phyloP scores from a whole-genome alignment of 345 rosid species.

The Ceriops tagal region DNA sequence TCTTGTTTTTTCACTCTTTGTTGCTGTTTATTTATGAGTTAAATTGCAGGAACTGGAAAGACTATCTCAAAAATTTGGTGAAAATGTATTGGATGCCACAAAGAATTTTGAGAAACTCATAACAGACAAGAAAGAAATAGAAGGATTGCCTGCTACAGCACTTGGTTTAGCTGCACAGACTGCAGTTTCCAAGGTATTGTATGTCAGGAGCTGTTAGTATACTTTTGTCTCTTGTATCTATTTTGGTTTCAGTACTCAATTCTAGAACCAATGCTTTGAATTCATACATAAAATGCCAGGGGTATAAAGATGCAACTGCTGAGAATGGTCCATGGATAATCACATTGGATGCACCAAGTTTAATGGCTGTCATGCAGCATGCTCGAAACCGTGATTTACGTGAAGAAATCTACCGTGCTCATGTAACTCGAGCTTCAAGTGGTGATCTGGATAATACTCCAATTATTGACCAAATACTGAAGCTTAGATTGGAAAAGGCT shows the following conservation, averaged over 20 bases:
- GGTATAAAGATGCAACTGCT: slow-evolving; percentile 75
- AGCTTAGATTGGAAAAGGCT: slow-evolving; percentile 78
- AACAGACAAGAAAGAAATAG: slow-evolving; percentile 75
- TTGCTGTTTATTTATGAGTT: slow-evolving; percentile 1
- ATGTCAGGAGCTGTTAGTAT: slow-evolving; percentile 4
- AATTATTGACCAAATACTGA: slow-evolving; percentile 65
- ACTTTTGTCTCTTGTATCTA: background rate
- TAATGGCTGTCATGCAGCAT: slow-evolving; percentile 81
- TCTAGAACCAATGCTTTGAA: background rate
- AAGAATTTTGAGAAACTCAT: slow-evolving; percentile 82
- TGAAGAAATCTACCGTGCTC: slow-evolving; percentile 77
- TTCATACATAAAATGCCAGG: slow-evolving; percentile 35
- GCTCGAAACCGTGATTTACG: slow-evolving; percentile 72
- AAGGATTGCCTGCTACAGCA: slow-evolving; percentile 87
- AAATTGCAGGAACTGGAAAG: slow-evolving; percentile 68
- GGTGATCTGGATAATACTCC: slow-evolving; percentile 75
- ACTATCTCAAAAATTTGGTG: slow-evolving; percentile 70
- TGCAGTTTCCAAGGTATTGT: slow-evolving; percentile 73
- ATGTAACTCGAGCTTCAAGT: slow-evolving; percentile 64
- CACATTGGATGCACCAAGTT: slow-evolving; percentile 80
- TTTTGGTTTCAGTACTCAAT: slow-evolving; percentile 5
- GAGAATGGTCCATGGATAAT: slow-evolving; percentile 87
- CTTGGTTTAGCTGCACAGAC: slow-evolving; percentile 88
- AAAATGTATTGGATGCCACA: slow-evolving; percentile 90
- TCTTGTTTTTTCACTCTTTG: background rate